A percentile compares a stretch with the other conserved stretches of the same genome.
These are phyloP conservation scores for Chenopodium berlandieri DNA, from an alignment of 148 eudicot genomes.

Conservation along the genomic window DNA sequence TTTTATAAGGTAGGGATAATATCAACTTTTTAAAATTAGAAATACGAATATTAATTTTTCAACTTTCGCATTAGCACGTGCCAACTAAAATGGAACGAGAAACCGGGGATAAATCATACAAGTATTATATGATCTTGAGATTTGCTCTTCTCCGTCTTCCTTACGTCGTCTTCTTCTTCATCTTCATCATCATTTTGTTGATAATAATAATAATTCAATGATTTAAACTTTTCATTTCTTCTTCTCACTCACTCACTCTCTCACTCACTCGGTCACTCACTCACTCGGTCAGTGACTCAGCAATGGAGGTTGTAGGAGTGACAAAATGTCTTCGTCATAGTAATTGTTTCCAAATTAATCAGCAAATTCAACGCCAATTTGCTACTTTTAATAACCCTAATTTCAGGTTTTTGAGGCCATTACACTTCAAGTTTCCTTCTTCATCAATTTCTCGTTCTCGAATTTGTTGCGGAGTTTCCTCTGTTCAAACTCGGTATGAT, in stretches of 20 bases:
- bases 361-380: constrained; percentile 13
- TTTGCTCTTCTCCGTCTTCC: constrained; percentile 1
- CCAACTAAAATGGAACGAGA: too few species aligned
- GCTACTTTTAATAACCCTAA: constrained; percentile 7
- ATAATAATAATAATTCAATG: neutral
- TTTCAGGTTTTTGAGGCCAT: constrained; percentile 21
- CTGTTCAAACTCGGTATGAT: constrained; percentile 33
- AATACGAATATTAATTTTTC: too few species aligned
- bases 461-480: constrained; percentile 31
- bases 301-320: constrained; percentile 44
- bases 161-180: constrained; percentile 6
- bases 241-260: neutral
- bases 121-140: constrained; percentile 5
- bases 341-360: constrained; percentile 3
- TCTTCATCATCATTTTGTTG: neutral
- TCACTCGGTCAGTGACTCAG: neutral
- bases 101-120: too few species aligned
- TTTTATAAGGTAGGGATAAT: too few species aligned
- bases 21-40: too few species aligned
- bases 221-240: neutral
- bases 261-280: neutral
- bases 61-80: too few species aligned
- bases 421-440: constrained; percentile 14
- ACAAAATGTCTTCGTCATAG: constrained; percentile 1
- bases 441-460: constrained; percentile 9